These are phyloP conservation scores for Saxophila tyrrhenica DNA, from an alignment of 495 filamentous ascomycete genomes.

Conservation along the genomic window DNA sequence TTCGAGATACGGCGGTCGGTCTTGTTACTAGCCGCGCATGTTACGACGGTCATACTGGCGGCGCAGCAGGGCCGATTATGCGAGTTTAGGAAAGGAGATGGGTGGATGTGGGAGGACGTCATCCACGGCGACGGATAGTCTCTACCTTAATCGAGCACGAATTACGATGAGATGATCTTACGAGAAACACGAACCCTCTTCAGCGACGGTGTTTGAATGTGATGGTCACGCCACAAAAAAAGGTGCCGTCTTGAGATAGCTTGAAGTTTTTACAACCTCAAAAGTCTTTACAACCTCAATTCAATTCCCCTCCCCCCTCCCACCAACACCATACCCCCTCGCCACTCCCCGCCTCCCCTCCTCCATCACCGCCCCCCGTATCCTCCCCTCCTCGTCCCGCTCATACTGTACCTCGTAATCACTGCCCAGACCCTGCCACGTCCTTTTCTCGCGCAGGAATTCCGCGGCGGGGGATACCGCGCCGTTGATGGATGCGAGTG, in stretches of 20 bases:
- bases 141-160: too few relatives aligned
- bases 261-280: too few relatives aligned
- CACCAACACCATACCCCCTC: slow-evolving; percentile 56
- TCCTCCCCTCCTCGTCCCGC: slow-evolving; percentile 39
- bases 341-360: slow-evolving; percentile 84
- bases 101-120: neutral
- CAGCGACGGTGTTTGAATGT: too few relatives aligned
- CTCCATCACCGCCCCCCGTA: slow-evolving; percentile 48
- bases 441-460: slow-evolving; percentile 67
- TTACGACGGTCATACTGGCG: slow-evolving; percentile 4
- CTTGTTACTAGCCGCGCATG: slow-evolving; percentile 8
- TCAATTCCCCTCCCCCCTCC: too few relatives aligned
- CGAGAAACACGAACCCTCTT: too few relatives aligned
- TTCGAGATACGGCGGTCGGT: slow-evolving; percentile 4
- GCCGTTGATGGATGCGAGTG: slow-evolving; percentile 66
- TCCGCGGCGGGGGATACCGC: slow-evolving; percentile 84
- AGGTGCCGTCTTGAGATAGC: too few relatives aligned
- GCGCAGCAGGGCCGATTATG: slow-evolving; percentile 6
- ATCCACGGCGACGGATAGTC: neutral
- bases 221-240: too few relatives aligned
- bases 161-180: too few relatives aligned
- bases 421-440: slow-evolving; percentile 85
- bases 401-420: slow-evolving; percentile 66
- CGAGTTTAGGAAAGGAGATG: neutral
- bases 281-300: too few relatives aligned